Evolutionary conservation across 192 early-diverging fungal genomes (phyloP).

Genomic region (Umbelopsis vinacea): DNA sequence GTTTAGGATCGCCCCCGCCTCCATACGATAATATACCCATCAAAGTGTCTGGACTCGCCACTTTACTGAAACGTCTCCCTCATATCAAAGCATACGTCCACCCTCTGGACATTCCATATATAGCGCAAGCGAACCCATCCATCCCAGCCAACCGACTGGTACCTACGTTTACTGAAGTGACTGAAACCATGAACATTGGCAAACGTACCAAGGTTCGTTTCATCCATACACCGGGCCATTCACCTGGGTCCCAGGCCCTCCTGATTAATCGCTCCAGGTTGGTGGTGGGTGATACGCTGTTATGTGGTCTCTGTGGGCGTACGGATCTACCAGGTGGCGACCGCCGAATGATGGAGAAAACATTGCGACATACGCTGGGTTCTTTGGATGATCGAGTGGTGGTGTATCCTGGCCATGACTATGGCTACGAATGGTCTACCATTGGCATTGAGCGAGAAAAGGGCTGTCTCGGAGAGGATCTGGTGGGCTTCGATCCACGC

Average conservation of each 20-base stretch:
- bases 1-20: slow-evolving; percentile 67
- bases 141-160: slow-evolving; percentile 35
- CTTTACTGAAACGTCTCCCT: slow-evolving; percentile 73
- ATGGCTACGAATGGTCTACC: slow-evolving; percentile 85
- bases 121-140: slow-evolving; percentile 69
- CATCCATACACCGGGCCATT: slow-evolving; percentile 94
- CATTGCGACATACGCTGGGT: slow-evolving; percentile 66
- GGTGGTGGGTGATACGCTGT: slow-evolving; percentile 82
- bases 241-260: slow-evolving; percentile 84
- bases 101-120: slow-evolving; percentile 71
- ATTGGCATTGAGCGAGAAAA: slow-evolving; percentile 61
- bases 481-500: slow-evolving; percentile 42
- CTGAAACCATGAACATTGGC: slow-evolving; percentile 41
- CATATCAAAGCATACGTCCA: slow-evolving; percentile 79
- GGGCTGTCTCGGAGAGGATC: slow-evolving; percentile 46
- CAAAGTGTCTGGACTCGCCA: slow-evolving; percentile 76
- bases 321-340: slow-evolving; percentile 82
- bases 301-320: slow-evolving; percentile 83
- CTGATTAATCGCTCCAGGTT: slow-evolving; percentile 75
- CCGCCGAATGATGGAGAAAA: slow-evolving; percentile 66
- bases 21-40: slow-evolving; percentile 82
- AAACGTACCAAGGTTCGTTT: slow-evolving; percentile 62
- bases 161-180: slow-evolving; percentile 34
- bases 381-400: slow-evolving; percentile 64
- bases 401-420: slow-evolving; percentile 91